Evolutionary conservation across 768 basidiomycete genomes (phyloP).

Genomic region (Cyclocybe cylindracea): DNA sequence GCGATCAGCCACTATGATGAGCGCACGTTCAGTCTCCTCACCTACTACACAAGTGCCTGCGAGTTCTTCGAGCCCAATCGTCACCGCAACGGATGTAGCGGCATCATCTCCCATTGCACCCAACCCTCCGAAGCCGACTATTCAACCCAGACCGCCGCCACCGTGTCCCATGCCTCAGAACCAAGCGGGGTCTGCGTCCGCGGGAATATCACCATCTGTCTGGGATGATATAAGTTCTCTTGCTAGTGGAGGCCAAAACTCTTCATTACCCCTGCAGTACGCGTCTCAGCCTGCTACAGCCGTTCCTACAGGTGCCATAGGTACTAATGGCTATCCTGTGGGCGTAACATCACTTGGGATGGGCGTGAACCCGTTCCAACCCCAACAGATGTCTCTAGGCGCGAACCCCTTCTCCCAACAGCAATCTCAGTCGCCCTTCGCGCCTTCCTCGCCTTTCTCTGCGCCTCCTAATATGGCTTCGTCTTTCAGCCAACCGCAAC

Average conservation of each 20-base stretch:
- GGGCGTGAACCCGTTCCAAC: slow-evolving; percentile 28
- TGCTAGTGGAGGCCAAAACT: slow-evolving; percentile 38
- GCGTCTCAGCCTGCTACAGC: slow-evolving; percentile 1
- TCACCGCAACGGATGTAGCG: slow-evolving; percentile 4
- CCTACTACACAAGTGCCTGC: slow-evolving; percentile 5
- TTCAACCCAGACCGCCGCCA: slow-evolving; percentile 9
- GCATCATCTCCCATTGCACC: slow-evolving; percentile 1
- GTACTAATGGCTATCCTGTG: slow-evolving; percentile 12
- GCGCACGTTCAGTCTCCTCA: slow-evolving; percentile 17
- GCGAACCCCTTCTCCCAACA: slow-evolving; percentile 29
- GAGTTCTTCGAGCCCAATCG: slow-evolving; percentile 1
- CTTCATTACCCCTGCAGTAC: slow-evolving; percentile 56
- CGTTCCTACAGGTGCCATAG: slow-evolving; percentile 15
- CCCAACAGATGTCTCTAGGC: slow-evolving; percentile 13
- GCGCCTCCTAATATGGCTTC: slow-evolving; percentile 17
- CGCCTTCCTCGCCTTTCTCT: slow-evolving; percentile 7
- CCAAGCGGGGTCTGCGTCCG: slow-evolving; percentile 7
- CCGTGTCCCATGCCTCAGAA: slow-evolving; percentile 7
- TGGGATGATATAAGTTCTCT: slow-evolving; percentile 63
- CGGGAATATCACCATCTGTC: slow-evolving; percentile 22
- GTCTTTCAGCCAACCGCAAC: slow-evolving; percentile 22
- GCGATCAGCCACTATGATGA: slow-evolving; percentile 33
- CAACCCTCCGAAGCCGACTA: slow-evolving; percentile 9
- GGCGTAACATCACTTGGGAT: slow-evolving; percentile 22
- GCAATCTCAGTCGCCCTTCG: slow-evolving; percentile 16